Percentiles rank a stretch among this genome's conserved stretches.
Conservation (phyloP, 495 filamentous ascomycete species). For the Talaromyces wortmannii region DNA sequence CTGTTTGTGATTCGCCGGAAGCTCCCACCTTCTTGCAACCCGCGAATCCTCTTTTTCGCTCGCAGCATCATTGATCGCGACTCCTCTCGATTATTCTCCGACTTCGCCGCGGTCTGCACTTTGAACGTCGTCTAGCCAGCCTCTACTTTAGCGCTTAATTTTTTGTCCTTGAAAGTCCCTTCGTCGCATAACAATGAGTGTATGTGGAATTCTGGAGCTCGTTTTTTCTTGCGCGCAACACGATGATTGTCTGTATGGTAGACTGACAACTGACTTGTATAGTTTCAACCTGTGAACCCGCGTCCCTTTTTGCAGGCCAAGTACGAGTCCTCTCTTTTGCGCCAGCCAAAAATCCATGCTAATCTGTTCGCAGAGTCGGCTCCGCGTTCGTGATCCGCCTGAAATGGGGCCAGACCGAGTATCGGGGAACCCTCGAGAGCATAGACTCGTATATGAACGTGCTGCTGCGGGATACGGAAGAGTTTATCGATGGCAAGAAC, state of each 20-base stretch:
- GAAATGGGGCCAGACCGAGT: slow-evolving; percentile 97
- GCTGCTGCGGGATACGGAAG: slow-evolving; percentile 80
- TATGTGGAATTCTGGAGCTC: slow-evolving; percentile 11
- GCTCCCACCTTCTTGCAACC: not conserved
- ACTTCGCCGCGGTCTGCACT: no score
- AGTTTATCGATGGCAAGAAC: slow-evolving; percentile 83
- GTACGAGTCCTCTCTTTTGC: slow-evolving; percentile 42
- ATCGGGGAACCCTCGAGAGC: slow-evolving; percentile 83
- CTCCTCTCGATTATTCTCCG: no score
- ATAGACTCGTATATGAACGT: slow-evolving; percentile 99
- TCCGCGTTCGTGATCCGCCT: slow-evolving; percentile 83
- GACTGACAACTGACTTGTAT: not conserved
- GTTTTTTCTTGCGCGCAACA: not conserved
- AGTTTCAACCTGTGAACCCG: slow-evolving; percentile 86
- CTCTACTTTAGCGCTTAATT: no score
- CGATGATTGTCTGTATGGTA: not conserved
- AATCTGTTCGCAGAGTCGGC: slow-evolving; percentile 56
- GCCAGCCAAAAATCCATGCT: not conserved
- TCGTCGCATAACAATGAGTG: slow-evolving; percentile 26
- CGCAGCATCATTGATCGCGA: no score
- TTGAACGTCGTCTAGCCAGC: no score
- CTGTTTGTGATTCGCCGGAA: not conserved
- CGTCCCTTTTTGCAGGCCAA: slow-evolving; percentile 81
- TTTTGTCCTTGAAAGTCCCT: no score
- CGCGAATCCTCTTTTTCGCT: no score